Base-by-base conservation (phyloP, 2,329 filamentous ascomycete genomes). In the Cytospora mali region DNA sequence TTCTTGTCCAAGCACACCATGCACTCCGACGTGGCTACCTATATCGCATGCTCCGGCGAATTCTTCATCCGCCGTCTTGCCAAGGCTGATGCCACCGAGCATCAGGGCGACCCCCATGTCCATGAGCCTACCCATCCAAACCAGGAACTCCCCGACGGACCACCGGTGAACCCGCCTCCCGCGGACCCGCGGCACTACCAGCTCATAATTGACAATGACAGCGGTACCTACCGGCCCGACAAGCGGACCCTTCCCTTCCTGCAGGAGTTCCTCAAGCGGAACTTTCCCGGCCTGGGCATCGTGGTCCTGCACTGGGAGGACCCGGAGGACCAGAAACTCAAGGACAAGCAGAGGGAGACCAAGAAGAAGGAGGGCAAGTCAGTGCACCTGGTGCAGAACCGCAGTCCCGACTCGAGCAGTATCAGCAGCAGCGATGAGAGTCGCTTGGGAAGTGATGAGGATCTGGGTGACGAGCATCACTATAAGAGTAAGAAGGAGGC, bases 1-100 rank as follows among this genome's bases (percentile, higher is more conserved):
- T 81, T 97, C 74, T 77, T 98, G 70, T 93, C 89, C 75, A 98
- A 98, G 74, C 94, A 98, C 75, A 96, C 92, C 48, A 97, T 98
- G 92, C 94, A 98, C 77, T 94, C 91, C 67, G 89, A 97, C 74
- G 93, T 97, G 1, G 90, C 88, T 39, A 90, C 91, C 2, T 97
- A 97, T 74, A 92, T 97, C 67, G 94, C 93, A 25, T 97, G 88
- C 73, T 92, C 91, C 0, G 94, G 94, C 49, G 94, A 98, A 72
- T 98, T 98, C 75, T 95, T 97, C 74, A 84, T 98, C 66, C 86
- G 92, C 16, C 84, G 90, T 3, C 80, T 91, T 28, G 75, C 82
- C 58, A 79, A 80, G 16, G 79, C 82, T 0, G 75, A 80, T 29
- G 73, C 75, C 9, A 74, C 75, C 2, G 76, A 79, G 10, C 64